Base-by-base conservation (phyloP, 352 stramenopile species). In the Elongisporangium prolatum region DNA sequence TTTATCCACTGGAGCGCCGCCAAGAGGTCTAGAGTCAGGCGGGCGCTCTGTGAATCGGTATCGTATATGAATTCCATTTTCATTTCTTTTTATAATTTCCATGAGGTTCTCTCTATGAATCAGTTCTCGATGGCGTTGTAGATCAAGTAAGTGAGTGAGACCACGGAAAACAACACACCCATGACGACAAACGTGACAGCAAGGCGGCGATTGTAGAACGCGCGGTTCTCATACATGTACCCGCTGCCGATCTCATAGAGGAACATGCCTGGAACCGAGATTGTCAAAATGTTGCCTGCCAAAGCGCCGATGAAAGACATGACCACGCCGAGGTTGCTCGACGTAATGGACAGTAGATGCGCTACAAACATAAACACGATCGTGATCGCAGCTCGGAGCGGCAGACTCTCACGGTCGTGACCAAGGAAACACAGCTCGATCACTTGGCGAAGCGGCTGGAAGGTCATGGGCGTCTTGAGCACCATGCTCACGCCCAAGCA, bases 401-500 rank as follows among this genome's bases (percentile, higher is more conserved):
- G 60, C 47, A 94, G 54, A 51, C 72, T 88, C 74, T 88, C 72
- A 50, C 82, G 77, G 54, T 87, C 73, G 63, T 88, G 82, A 40
- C 82, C 82, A 5, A 92, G 60, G 61, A 76, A 89, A 48, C 74
- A 77, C 56, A 92, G 75, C 67, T 92, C 80, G 25, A 90, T 70
- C 25, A 84, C 76, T 51, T 92, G 82, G 51, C 80, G 82, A 60
- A 94, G 63, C 50, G 84, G 84, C 66, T 94, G 84, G 76, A 91
- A 94, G 5, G 79, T 91, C 80, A 94, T 90, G 4, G 84, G 84
- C 28, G 82, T 91, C 74, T 92, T 91, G 58, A 89, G 68, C 40
- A 94, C 64, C 82, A 91, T 91, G 49, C 77, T 89, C 17, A 77
- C 56, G 9, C 82, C 84, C 17, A 94, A 71, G 17, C 80, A 86